These are phyloP conservation scores for Trichoderma aggressivum DNA, from an alignment of 2,329 filamentous ascomycete species.

Conservation along the genomic window DNA sequence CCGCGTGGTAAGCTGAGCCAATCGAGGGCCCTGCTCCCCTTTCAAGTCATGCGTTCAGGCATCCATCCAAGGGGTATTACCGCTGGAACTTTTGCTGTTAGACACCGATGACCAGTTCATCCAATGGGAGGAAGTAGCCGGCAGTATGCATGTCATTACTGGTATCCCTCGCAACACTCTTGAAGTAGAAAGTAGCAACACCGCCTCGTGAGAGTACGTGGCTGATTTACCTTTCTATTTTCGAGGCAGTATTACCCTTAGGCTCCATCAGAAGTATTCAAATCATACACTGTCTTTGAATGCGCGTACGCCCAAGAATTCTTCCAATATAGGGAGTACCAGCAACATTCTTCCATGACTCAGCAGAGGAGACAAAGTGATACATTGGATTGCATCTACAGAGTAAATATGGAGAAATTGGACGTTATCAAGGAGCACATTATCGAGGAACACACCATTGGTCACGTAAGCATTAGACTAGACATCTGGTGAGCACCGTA, in stretches of 20 bases:
- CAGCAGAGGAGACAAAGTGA: not conserved
- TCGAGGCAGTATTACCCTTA: not conserved
- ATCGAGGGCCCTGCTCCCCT: not conserved
- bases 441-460: not conserved
- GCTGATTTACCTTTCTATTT: not conserved
- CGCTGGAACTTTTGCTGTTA: not conserved
- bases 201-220: not conserved
- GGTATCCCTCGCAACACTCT: not conserved
- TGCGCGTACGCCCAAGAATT: not conserved
- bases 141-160: not conserved
- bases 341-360: not conserved
- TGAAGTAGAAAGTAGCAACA: not conserved
- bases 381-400: too few relatives aligned
- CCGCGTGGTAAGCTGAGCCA: not conserved
- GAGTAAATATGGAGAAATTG: not conserved
- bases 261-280: not conserved
- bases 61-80: not conserved
- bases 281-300: not conserved
- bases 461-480: not conserved
- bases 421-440: not conserved
- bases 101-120: not conserved
- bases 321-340: not conserved
- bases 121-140: not conserved
- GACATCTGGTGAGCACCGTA: not conserved
- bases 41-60: not conserved